These are phyloP conservation scores for Malassezia slooffiae DNA, from an alignment of 1,284 basidiomycete genomes.

Conservation along the genomic window DNA sequence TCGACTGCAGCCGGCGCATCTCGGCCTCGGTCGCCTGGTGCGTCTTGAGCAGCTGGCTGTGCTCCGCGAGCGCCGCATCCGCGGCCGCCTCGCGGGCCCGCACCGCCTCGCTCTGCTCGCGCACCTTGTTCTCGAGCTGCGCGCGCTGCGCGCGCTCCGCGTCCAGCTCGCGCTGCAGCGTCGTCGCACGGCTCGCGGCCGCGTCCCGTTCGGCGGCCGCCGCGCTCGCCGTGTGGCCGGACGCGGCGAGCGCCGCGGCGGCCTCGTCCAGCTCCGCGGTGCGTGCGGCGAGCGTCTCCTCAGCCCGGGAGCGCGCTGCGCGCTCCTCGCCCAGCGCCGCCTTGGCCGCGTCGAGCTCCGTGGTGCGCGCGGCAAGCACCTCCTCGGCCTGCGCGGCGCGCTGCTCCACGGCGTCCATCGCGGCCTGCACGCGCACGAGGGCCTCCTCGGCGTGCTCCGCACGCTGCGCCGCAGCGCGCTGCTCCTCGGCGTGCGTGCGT, in stretches of 20 bases:
- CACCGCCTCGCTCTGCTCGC: constrained; percentile 38
- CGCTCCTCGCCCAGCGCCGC: constrained; percentile 59
- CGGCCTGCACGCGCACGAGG: background rate
- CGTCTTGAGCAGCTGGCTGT: constrained; percentile 53
- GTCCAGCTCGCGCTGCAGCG: constrained; percentile 33
- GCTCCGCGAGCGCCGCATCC: constrained; percentile 16
- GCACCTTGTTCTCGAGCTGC: constrained; percentile 30
- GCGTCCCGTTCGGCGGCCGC: background rate
- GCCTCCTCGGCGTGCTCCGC: background rate
- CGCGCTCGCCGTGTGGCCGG: constrained; percentile 39
- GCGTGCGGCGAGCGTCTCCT: background rate
- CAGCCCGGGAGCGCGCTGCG: constrained; percentile 62
- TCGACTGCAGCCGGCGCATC: constrained; percentile 50
- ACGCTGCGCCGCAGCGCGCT: background rate
- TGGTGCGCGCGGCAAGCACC: constrained; percentile 26
- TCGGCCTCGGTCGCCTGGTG: constrained; percentile 47
- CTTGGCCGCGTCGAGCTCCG: constrained; percentile 60
- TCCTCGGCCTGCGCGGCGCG: constrained; percentile 46
- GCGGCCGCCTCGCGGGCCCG: constrained; percentile 55
- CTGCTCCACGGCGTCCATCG: background rate
- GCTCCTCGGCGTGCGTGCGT: background rate
- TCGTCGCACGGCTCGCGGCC: too few relatives aligned
- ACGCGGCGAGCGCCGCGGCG: constrained; percentile 47
- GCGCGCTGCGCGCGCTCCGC: constrained; percentile 27
- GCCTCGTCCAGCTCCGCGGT: background rate